Conservation (phyloP, 192 early-diverging fungal genomes). For the Coemansia sp. region DNA sequence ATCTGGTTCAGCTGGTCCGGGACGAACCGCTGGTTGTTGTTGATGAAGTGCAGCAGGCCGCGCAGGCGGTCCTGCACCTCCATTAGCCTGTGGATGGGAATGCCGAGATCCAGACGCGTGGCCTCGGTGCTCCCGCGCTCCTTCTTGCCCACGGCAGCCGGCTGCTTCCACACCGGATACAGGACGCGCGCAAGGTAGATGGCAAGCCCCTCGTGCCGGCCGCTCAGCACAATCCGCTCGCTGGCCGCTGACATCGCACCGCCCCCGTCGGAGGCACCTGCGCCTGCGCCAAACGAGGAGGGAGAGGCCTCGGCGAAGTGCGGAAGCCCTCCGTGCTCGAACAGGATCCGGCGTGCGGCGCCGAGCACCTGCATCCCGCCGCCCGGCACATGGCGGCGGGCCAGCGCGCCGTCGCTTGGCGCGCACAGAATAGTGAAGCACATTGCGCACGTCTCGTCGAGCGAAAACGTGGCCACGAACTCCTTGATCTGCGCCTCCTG, state of each 20-base stretch:
- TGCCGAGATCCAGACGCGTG: conserved; percentile 38
- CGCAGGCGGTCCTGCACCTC: conserved; percentile 51
- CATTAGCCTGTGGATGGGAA: conserved; percentile 34
- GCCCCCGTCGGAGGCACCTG: background rate
- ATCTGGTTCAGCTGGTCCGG: conserved; percentile 54
- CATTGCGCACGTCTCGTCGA: conserved; percentile 82
- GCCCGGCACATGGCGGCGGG: background rate
- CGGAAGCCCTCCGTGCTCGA: conserved; percentile 52
- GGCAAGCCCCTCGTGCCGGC: conserved; percentile 74
- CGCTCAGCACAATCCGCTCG: conserved; percentile 59
- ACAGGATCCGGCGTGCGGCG: conserved; percentile 39
- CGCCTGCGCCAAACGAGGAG: conserved; percentile 16
- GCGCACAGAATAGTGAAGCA: conserved; percentile 72
- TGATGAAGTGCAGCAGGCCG: conserved; percentile 52
- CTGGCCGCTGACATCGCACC: background rate
- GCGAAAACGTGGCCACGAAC: conserved; percentile 62
- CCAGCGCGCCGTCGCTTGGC: conserved; percentile 8
- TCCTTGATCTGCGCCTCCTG: conserved; percentile 47
- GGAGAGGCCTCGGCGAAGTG: conserved; percentile 31
- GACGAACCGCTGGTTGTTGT: conserved; percentile 56
- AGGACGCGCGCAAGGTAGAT: conserved; percentile 75
- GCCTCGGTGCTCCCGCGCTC: conserved; percentile 9
- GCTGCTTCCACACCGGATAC: conserved; percentile 71
- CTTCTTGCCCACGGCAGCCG: conserved; percentile 11
- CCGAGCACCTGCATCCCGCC: conserved; percentile 31